Evolutionary conservation across 768 basidiomycete genomes (phyloP).

Genomic region (Favolaschia claudopus): DNA sequence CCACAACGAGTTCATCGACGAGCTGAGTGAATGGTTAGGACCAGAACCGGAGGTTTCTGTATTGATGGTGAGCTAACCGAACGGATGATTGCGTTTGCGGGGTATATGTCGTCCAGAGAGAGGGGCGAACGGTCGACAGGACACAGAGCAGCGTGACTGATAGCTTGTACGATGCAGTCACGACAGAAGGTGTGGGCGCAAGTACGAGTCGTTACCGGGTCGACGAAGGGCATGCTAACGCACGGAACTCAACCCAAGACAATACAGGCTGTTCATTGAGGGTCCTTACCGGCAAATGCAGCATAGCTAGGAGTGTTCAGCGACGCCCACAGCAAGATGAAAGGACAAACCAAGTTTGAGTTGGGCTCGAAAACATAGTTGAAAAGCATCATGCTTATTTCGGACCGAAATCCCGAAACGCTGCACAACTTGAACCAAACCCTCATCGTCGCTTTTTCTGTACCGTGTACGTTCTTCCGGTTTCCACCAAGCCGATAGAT

Average conservation of each 20-base stretch:
- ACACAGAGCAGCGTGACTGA: conserved; percentile 74
- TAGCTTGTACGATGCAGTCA: conserved; percentile 79
- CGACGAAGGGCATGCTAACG: conserved; percentile 71
- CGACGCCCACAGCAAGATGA: neutral
- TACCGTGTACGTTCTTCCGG: neutral
- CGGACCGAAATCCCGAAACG: too few species aligned
- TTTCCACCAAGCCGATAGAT: neutral
- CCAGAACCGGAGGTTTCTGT: neutral
- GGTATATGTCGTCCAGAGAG: conserved; percentile 59
- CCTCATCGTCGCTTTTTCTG: neutral
- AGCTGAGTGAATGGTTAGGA: conserved; percentile 53
- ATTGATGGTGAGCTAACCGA: conserved; percentile 56
- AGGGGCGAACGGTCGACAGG: conserved; percentile 85
- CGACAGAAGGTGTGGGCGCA: conserved; percentile 89
- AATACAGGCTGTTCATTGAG: neutral
- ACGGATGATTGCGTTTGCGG: conserved; percentile 79
- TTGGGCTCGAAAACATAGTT: conserved; percentile 72
- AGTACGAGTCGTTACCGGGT: conserved; percentile 76
- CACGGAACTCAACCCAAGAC: conserved; percentile 12
- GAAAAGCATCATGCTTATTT: conserved; percentile 42
- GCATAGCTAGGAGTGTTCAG: conserved; percentile 59
- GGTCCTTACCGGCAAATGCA: conserved; percentile 74
- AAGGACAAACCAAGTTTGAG: conserved; percentile 65
- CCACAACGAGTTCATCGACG: conserved; percentile 82
- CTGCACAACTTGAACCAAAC: too few species aligned